Conservation (phyloP, 176 grass and related monocot species). For the Metroxylon sagu region DNA sequence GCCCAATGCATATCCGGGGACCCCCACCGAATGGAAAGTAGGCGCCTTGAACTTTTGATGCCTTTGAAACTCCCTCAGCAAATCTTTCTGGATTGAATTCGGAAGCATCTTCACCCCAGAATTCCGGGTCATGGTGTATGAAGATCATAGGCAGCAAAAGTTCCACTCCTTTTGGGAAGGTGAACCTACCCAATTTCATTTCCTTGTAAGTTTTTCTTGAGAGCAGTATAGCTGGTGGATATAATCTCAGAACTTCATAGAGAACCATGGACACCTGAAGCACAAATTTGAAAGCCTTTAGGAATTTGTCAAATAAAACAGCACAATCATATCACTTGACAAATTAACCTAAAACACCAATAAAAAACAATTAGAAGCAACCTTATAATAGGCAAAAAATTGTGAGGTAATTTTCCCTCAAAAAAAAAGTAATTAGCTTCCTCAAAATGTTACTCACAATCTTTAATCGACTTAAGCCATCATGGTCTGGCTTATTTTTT, state of each 20-base stretch:
- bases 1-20: constrained; percentile 4
- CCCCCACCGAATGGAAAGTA: constrained; percentile 1
- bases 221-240: neutral
- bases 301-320: too few species aligned
- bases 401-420: too few species aligned
- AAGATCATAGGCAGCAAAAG: neutral
- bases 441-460: neutral
- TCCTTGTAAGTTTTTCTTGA: neutral
- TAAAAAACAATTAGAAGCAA: too few species aligned
- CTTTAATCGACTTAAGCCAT: constrained; percentile 4
- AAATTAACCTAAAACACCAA: too few species aligned
- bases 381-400: too few species aligned
- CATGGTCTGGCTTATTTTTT: neutral
- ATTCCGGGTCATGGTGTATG: constrained; percentile 8
- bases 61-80: neutral
- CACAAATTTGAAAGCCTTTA: too few species aligned
- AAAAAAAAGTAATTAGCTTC: too few species aligned
- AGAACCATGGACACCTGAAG: constrained; percentile 11
- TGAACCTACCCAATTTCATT: neutral
- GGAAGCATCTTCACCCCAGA: constrained; percentile 4
- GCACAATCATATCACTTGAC: too few species aligned
- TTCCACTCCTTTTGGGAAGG: neutral
- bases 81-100: constrained; percentile 13
- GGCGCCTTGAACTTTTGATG: neutral
- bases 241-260: constrained; percentile 8